phyloP scores from a whole-genome alignment of 805 yeast species.

The Tetrapisispora phaffii region DNA sequence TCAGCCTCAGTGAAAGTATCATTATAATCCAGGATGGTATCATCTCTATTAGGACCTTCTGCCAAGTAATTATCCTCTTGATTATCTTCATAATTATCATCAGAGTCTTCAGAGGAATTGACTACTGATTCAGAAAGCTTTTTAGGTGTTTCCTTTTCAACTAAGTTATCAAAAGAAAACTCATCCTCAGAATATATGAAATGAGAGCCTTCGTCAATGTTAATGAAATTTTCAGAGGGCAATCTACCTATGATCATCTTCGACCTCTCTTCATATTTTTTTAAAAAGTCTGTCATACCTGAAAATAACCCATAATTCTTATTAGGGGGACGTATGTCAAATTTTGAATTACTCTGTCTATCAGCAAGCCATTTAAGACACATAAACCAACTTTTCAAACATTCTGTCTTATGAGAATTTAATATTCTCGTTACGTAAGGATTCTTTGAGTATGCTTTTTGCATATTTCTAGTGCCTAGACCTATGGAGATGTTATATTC shows the following conservation, averaged over 20 bases:
- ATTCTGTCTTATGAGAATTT: slow-evolving; percentile 11
- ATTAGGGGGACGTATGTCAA: background rate
- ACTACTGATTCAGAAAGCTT: slow-evolving; percentile 1
- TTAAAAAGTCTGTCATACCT: background rate
- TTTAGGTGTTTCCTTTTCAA: slow-evolving; percentile 9
- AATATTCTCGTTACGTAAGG: slow-evolving; percentile 11
- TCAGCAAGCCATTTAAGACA: slow-evolving; percentile 18
- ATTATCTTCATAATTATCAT: slow-evolving; percentile 4
- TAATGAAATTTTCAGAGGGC: slow-evolving; percentile 15
- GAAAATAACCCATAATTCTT: background rate
- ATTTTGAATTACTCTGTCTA: slow-evolving; percentile 12
- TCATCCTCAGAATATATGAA: slow-evolving; percentile 19
- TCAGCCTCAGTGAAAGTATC: background rate
- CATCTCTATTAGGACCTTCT: background rate
- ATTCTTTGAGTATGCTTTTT: slow-evolving; percentile 6
- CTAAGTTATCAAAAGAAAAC: slow-evolving; percentile 2
- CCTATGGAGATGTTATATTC: slow-evolving; percentile 20
- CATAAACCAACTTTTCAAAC: slow-evolving; percentile 20
- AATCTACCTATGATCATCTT: slow-evolving; percentile 13
- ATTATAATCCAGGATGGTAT: slow-evolving; percentile 1
- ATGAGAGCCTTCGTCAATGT: slow-evolving; percentile 12
- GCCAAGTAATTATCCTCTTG: background rate
- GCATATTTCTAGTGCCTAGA: slow-evolving; percentile 10
- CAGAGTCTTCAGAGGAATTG: background rate
- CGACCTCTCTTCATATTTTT: slow-evolving; percentile 15